Conservation (phyloP, 2,329 filamentous ascomycete genomes). For the Clathrospora elynae region DNA sequence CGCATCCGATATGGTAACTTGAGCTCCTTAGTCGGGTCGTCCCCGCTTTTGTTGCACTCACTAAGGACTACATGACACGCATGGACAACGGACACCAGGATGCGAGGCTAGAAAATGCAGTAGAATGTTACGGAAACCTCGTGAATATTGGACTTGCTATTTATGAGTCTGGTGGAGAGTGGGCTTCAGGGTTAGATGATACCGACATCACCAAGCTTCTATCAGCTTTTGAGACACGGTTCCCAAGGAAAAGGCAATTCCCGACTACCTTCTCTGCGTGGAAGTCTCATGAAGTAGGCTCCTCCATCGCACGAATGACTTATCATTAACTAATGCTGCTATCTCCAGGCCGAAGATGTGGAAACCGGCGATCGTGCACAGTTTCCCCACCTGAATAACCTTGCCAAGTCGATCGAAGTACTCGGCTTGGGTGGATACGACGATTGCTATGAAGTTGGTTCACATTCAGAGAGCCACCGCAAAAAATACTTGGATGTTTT, state of each 20-base stretch:
- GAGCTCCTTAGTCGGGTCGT: constrained; percentile 7
- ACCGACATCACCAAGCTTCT: constrained; percentile 4
- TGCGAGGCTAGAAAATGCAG: background rate
- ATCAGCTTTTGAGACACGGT: constrained; percentile 1
- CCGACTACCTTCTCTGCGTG: background rate
- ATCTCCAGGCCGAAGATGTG: too few relatives aligned
- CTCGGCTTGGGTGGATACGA: background rate
- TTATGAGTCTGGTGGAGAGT: constrained; percentile 1
- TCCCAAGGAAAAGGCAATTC: constrained; percentile 1
- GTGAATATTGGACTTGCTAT: background rate
- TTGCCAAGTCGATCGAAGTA: background rate
- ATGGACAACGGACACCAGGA: background rate
- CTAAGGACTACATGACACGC: background rate
- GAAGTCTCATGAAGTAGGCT: background rate
- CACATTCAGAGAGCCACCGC: background rate
- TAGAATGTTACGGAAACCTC: constrained; percentile 2
- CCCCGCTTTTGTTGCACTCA: constrained; percentile 7
- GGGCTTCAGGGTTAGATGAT: constrained; percentile 2
- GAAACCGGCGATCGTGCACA: background rate
- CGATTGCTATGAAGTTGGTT: background rate
- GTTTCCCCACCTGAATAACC: background rate
- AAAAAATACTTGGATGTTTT: background rate
- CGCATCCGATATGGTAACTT: constrained; percentile 5
- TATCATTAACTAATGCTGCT: background rate
- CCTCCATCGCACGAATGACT: too few relatives aligned